Evolutionary conservation across 257 asterid genomes (phyloP), one percentile per base, ranked within the genome.

Genomic region (Solanum pennellii): DNA sequence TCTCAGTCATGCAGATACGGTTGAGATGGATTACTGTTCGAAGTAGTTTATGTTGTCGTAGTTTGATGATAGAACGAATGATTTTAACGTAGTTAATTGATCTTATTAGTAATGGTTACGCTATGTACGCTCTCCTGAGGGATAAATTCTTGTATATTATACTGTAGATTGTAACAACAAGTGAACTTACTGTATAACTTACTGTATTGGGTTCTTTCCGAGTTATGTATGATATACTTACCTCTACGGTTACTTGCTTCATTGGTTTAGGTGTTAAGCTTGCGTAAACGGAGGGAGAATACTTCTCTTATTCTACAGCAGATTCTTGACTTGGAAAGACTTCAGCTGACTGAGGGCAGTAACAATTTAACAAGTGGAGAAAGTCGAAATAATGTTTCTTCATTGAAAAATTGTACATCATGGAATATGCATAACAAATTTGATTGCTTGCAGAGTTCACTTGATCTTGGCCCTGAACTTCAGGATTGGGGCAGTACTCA

Each of bases 271-370:
- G 74, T 15, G 8, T 66, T 47, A 33, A 3, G 33, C 62, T 73
- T 44, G 49, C 83, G 45, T 15, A 86, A 25, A 85, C 35, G 65
- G 88, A 88, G 87, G 85, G 87, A 86, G 86, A 89, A 87, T 16
- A 88, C 88, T 66, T 75, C 80, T 84, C 72, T 86, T 56, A 91
- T 95, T 88, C 88, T 91, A 92, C 94, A 94, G 76, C 98, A 96
- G 90, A 94, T 95, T 87, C 86, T 85, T 52, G 94, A 93, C 87
- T 87, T 96, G 87, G 93, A 92, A 88, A 91, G 77, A 91, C 92
- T 93, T 56, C 97, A 96, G 89, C 89, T 89, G 47, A 86, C 90
- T 23, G 92, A 87, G 88, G 92, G 92, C 69, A 75, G 86, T 3
- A 87, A 88, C 82, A 83, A 29, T 82, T 83, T 89, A 82, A 23